Base-by-base conservation (phyloP, 805 yeast genomes). In the Komagataella pseudopastoris region DNA sequence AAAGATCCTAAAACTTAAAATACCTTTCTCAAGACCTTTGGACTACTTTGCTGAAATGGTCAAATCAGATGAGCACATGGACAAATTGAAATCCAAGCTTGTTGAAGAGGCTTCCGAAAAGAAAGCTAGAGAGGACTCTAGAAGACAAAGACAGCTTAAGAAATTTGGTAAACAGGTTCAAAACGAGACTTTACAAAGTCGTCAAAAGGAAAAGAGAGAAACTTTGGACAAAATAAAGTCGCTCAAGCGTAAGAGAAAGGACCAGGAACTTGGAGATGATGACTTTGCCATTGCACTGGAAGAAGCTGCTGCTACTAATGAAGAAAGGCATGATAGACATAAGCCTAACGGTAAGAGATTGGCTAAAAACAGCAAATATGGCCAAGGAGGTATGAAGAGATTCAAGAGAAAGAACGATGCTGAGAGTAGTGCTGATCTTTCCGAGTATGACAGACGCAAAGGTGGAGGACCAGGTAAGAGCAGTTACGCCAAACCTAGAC, bases 11-110 rank as follows among this genome's bases (percentile, higher is more conserved):
- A 81, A 81, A 61, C 75, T 86, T 57, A 83, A 83, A 62, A 81
- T 91, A 36, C 88, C 96, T 54, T 93, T 93, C 66, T 75, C 95
- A 24, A 80, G 99, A 67, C 99, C 99, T 44, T 71, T 79, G 61
- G 99, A 93, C 65, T 93, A 88, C 67, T 93, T 93, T 71, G 99
- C 99, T 17, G 99, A 93, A 70, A 93, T 93, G 99, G 87, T 89
- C 54, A 93, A 93, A 72, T 83, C 90, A 51, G 99, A 93, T 67
- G 96, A 88, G 66, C 99, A 93, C 68, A 93, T 93, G 99, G 96
- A 88, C 63, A 87, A 81, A 69, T 77, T 93, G 63, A 89, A 88
- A 74, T 71, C 74, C 61, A 88, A 87, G 68, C 75, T 91, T 59
- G 74, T 89, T 47, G 76, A 80, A 56, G 96, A 88, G 65, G 81